Evolutionary conservation across 768 basidiomycete species (phyloP), one percentile per base, ranked within the genome.

Genomic region (Gloeophyllum trabeum): DNA sequence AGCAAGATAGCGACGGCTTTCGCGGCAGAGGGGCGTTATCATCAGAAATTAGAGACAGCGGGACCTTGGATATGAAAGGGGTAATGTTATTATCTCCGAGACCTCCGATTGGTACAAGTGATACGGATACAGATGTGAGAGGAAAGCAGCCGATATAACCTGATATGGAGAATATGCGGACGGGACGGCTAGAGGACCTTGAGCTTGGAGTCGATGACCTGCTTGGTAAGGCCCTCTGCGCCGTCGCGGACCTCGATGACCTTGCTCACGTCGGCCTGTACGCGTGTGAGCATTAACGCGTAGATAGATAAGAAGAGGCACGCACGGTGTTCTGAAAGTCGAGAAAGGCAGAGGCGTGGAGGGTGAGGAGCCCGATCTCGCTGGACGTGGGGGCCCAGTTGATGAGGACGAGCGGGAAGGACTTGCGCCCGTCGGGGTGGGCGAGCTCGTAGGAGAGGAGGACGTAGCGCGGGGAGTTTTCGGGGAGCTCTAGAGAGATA

Each of bases 321-420:
- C 80, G 58, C 48, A 86, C 91, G 42, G 77, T 76, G 34, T 64
- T 69, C 57, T 92, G 85, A 62, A 96, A 93, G 48, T 81, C 73
- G 40, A 87, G 54, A 32, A 86, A 64, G 25, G 81, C 82, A 48
- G 85, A 89, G 2, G 90, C 90, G 51, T 96, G 86, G 4, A 94
- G 67, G 4, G 89, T 64, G 54, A 72, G 59, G 50, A 88, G 64
- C 21, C 76, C 72, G 23, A 74, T 89, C 57, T 92, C 89, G 51
- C 79, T 81, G 5, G 79, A 70, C 3, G 65, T 70, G 14, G 90
- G 92, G 20, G 76, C 74, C 91, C 91, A 96, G 64, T 93, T 92
- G 58, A 96, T 64, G 37, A 94, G 68, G 10, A 88, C 78, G 7
- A 96, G 66, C 2, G 91, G 91, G 51, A 81, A 87, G 1, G 87